Evolutionary conservation across 768 basidiomycete species (phyloP), one percentile per base, ranked within the genome.

Genomic region (Favolaschia claudopus): DNA sequence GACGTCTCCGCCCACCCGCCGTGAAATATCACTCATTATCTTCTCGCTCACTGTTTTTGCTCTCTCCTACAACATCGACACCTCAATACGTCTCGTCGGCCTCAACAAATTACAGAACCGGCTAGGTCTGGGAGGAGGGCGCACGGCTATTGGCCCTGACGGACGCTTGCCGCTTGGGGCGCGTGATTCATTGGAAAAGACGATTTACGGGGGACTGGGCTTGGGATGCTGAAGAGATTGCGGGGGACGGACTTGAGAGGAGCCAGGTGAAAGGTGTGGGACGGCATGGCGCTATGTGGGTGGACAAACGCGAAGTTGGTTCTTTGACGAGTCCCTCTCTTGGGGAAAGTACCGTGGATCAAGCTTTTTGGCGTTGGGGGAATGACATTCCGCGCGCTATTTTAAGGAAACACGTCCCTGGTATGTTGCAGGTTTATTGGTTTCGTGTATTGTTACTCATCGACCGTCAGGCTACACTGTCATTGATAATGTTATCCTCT

Each of bases 401-500:
- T n/a, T 66, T 91, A 40, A 67, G 88, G 20, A 81, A 82, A 39
- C 91, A 93, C 73, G 78, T 82, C 28, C 83, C 90, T 63, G 91
- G 91, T 91, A 53, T 32, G 77, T 63, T 19, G 7, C 42, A n/a
- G n/a, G n/a, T 22, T 53, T 45, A 36, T 63, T 58, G 28, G 5
- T 7, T n/a, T n/a, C n/a, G n/a, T n/a, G n/a, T 29, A 47, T 58
- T 32, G 45, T 38, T 46, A 44, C 13, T 47, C 14, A 20, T 9
- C 31, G 28, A 27, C 29, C 45, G 7, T 37, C 64, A 95, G 95
- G 95, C 4, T 92, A 88, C 75, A 93, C 91, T 1, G 84, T 95
- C 39, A 77, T 96, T 54, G 92, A 95, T 66, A 89, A 92, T 59
- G 80, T 93, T n/a, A 85, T 89, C 67, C 73, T 91, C n/a, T 77